Evolutionary conservation across 148 eudicot genomes (phyloP).

Genomic region (Cornus controversa): DNA sequence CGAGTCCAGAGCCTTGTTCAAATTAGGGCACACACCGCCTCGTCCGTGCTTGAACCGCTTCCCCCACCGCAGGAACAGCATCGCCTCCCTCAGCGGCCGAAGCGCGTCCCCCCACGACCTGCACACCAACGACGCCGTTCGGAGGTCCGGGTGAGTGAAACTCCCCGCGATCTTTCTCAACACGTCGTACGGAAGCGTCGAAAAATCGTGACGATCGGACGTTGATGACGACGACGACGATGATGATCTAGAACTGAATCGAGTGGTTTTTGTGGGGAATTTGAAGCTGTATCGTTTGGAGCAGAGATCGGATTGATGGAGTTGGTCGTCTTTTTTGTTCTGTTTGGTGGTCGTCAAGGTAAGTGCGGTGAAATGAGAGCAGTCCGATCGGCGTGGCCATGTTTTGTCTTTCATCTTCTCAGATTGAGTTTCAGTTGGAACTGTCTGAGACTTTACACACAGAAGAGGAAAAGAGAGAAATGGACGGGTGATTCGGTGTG

Average conservation of each 20-base stretch:
- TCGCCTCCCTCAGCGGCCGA: conserved; percentile 68
- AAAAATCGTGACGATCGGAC: conserved; percentile 14
- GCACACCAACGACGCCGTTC: conserved; percentile 63
- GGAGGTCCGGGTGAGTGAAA: conserved; percentile 46
- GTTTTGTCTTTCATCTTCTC: conserved; percentile 42
- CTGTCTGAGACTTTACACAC: too few species aligned
- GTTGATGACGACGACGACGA: not conserved
- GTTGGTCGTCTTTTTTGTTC: too few species aligned
- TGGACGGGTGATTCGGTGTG: too few species aligned
- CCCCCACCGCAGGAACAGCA: conserved; percentile 65
- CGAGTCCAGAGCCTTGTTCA: conserved; percentile 57
- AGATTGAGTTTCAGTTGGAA: too few species aligned
- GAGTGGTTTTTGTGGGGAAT: conserved; percentile 15
- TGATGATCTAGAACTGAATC: not conserved
- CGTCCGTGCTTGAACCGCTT: conserved; percentile 88
- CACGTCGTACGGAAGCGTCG: conserved; percentile 61
- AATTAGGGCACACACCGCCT: conserved; percentile 53
- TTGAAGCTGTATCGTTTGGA: conserved; percentile 6
- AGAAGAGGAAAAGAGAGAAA: too few species aligned
- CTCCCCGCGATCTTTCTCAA: conserved; percentile 48
- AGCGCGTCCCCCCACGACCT: conserved; percentile 75
- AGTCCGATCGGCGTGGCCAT: conserved; percentile 47
- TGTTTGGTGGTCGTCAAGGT: conserved; percentile 8
- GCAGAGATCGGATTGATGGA: not conserved
- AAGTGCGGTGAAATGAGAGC: conserved; percentile 42